Conservation (phyloP, 2,329 filamentous ascomycete genomes). For the Ophiostoma sp. region DNA sequence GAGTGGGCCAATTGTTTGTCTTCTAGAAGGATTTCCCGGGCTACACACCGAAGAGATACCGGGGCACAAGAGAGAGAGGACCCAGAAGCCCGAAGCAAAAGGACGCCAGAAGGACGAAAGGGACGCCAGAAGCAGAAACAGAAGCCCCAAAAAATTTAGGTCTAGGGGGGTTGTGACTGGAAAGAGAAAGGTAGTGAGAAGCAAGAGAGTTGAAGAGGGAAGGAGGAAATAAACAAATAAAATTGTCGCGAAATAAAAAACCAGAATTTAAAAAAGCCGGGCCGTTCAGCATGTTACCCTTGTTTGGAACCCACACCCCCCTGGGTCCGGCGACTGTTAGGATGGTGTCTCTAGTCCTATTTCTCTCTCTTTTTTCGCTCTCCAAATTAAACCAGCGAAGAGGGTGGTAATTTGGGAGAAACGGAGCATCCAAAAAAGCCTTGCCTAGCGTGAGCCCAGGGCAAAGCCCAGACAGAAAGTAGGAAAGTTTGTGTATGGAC, state of each 20-base stretch:
- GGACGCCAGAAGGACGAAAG: conserved; percentile 3
- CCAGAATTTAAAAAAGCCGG: background rate
- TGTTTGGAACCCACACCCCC: background rate
- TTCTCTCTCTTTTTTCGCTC: background rate
- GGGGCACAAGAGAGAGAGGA: background rate
- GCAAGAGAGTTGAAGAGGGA: background rate
- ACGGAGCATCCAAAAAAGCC: background rate
- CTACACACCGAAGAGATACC: background rate
- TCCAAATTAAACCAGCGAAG: conserved; percentile 15
- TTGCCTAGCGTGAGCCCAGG: background rate
- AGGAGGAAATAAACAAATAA: background rate
- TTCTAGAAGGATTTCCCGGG: conserved; percentile 14
- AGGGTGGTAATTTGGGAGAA: conserved; percentile 8
- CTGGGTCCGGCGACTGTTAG: conserved; percentile 2
- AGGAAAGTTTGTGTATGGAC: too few species aligned
- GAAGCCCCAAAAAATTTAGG: background rate
- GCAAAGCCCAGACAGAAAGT: background rate
- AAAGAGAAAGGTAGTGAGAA: background rate
- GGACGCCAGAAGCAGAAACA: conserved; percentile 5
- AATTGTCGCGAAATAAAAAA: conserved; percentile 1
- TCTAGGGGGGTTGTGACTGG: background rate
- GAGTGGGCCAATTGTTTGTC: background rate
- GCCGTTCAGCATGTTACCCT: conserved; percentile 12
- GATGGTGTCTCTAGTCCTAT: conserved; percentile 2
- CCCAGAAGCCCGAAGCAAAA: background rate